Conservation (phyloP, 106 monocot species). For the Apostasia ramifera region DNA sequence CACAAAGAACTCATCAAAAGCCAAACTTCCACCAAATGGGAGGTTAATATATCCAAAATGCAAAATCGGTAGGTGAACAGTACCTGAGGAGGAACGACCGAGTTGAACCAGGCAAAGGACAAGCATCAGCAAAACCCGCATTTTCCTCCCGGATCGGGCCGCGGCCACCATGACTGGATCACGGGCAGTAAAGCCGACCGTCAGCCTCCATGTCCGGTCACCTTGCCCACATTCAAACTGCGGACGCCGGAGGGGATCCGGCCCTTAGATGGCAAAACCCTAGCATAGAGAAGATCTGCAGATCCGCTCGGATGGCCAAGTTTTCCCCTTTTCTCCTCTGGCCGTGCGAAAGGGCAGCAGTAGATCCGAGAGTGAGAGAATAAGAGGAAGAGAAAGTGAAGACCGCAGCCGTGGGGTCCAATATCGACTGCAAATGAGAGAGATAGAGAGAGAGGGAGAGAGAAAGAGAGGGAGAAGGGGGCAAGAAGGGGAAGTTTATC, state of each 20-base stretch:
- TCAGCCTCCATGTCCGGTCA: slow-evolving; percentile 2
- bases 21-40: not conserved
- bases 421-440: not conserved
- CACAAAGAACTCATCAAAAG: not conserved
- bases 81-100: not conserved
- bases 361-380: slow-evolving; percentile 1
- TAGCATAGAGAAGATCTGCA: slow-evolving; percentile 2
- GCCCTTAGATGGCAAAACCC: not conserved
- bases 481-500: not conserved
- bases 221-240: not conserved
- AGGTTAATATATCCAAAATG: not conserved
- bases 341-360: not conserved
- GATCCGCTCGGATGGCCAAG: not conserved
- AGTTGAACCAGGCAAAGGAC: not conserved
- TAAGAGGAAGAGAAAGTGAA: not conserved
- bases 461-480: not conserved
- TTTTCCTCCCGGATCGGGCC: not conserved
- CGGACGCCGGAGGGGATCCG: not conserved
- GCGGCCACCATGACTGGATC: not conserved
- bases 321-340: not conserved
- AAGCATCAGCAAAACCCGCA: slow-evolving; percentile 7
- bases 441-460: not conserved
- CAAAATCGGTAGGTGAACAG: not conserved
- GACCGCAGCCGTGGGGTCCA: slow-evolving; percentile 4
- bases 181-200: slow-evolving; percentile 3